Conservation (phyloP, 1,139 yeast species). For the Spathaspora sp. region DNA sequence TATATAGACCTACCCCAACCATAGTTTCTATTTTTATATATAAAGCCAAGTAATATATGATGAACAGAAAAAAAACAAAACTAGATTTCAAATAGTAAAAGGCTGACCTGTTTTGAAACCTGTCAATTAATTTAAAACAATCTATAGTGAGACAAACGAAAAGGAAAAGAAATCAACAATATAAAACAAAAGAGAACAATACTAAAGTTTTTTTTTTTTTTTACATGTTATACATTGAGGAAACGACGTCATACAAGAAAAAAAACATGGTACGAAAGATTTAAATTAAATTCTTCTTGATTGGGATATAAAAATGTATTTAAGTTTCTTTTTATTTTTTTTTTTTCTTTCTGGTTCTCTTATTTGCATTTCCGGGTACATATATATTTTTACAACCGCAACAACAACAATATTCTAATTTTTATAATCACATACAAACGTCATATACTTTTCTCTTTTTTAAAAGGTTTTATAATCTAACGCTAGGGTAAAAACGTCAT, state of each 20-base stretch:
- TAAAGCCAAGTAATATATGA: no score
- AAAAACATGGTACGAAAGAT: neutral
- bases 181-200: neutral
- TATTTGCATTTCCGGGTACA: neutral
- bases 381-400: neutral
- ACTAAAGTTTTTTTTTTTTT: neutral
- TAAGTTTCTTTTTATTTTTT: neutral
- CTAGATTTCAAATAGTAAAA: no score
- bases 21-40: no score
- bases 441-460: no score
- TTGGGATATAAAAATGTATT: neutral
- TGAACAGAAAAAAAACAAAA: no score
- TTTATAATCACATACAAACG: neutral
- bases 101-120: no score
- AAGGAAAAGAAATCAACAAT: neutral
- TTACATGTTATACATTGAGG: neutral
- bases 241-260: constrained; percentile 2
- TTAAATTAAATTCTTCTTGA: neutral
- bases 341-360: neutral
- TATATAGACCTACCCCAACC: no score
- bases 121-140: neutral
- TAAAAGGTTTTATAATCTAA: neutral
- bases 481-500: neutral
- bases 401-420: neutral
- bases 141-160: neutral